A percentile compares a stretch with the other conserved stretches of the same genome.
Conservation (phyloP, 768 basidiomycete genomes). For the Boletus reticuloceps region DNA sequence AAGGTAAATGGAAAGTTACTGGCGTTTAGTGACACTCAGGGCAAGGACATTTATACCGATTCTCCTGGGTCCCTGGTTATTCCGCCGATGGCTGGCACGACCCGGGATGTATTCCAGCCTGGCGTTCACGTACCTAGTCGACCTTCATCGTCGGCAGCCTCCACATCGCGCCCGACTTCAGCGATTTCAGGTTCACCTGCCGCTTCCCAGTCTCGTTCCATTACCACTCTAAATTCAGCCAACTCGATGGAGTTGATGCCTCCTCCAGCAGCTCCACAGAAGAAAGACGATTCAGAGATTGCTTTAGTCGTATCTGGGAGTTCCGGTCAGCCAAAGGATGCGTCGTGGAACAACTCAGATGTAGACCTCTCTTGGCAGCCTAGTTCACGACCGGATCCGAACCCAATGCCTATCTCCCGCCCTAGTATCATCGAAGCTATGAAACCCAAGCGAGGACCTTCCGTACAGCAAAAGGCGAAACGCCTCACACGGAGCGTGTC, state of each 20-base stretch:
- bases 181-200: background rate
- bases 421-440: slow-evolving; percentile 4
- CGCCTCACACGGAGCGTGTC: slow-evolving; percentile 31
- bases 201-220: background rate
- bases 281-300: background rate
- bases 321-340: background rate
- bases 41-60: background rate
- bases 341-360: background rate
- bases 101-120: background rate
- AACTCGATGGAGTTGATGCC: background rate
- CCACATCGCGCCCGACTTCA: background rate
- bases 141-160: background rate
- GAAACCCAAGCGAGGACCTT: slow-evolving; percentile 19
- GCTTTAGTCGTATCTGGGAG: background rate
- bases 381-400: background rate
- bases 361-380: background rate
- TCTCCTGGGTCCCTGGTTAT: background rate
- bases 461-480: slow-evolving; percentile 4
- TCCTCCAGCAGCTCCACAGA: background rate
- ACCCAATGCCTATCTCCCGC: background rate
- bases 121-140: background rate
- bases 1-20: slow-evolving; percentile 1
- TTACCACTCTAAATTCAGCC: background rate
- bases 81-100: slow-evolving; percentile 1
- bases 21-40: background rate